Base-by-base conservation (phyloP, 768 basidiomycete species). In the Chalciporus piperatus region DNA sequence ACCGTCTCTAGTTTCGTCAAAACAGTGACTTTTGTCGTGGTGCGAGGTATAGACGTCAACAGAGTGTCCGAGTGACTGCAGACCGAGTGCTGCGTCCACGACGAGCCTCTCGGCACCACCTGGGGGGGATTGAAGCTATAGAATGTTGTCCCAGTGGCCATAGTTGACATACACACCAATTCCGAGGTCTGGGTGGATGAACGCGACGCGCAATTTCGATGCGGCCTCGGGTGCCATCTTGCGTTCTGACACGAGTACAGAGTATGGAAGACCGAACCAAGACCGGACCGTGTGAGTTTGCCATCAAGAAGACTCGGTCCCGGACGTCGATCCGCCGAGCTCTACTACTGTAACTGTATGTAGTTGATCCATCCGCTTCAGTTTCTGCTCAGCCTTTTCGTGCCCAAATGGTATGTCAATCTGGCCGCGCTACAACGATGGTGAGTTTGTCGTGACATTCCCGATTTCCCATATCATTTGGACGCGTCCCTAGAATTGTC, bases 31-130 rank as follows among this genome's bases (percentile, higher is more conserved):
- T 0, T 84, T 79, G 61, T 99, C 87, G 67, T 97, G 94, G 62
- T 97, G 83, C 0, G 92, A 96, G 0, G 97, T 98, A 70, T 93
- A 97, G 20, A 98, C 82, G 59, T 89, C 83, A 16, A 99, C 88
- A 0, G 76, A 71, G 63, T 98, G 94, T 0, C 95, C 96, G 6
- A 85, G 76, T 9, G 78, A 72, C 67, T 98, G 90, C 12, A 99
- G 73, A 8, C 93, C 90, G 0, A 96, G 76, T 2, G 96, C 94
- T 22, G 95, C 92, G 67, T 99, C 96, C 19, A 98, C 95, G 6
- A 98, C 87, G 6, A 98, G 80, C 22, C 96, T 80, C 70, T 99
- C 96, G 3, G 96, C 96, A 17, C 96, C 96, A 58, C 96, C 95
- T 98, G 61, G 11, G 35, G 23, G 20, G 32, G 13, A 12, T 17